Evolutionary conservation across 768 basidiomycete species (phyloP).

Genomic region (Boletus tomentosulus): DNA sequence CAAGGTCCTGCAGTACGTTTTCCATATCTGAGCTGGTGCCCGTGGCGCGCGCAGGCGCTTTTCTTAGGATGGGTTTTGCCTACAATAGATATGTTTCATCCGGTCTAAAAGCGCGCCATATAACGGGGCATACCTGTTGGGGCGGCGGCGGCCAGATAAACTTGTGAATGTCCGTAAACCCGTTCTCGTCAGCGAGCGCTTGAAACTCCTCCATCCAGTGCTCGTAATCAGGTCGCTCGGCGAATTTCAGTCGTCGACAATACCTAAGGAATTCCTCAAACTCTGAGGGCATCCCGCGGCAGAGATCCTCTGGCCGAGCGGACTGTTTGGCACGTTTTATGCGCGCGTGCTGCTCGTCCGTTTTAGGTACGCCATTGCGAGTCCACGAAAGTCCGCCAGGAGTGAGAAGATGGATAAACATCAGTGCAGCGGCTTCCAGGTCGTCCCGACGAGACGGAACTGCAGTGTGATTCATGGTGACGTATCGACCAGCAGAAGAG

Average conservation of each 20-base stretch:
- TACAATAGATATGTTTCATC: constrained; percentile 8
- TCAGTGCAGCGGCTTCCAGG: constrained; percentile 69
- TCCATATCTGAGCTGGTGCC: constrained; percentile 46
- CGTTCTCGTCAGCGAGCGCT: constrained; percentile 55
- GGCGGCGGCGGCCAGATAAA: constrained; percentile 74
- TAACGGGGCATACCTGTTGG: constrained; percentile 25
- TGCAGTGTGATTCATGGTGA: constrained; percentile 31
- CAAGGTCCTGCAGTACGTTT: constrained; percentile 54
- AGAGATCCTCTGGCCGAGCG: constrained; percentile 62
- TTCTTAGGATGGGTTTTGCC: constrained; percentile 29
- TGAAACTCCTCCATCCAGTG: constrained; percentile 64
- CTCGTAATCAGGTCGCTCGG: constrained; percentile 64
- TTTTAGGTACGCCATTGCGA: constrained; percentile 74
- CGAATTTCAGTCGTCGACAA: constrained; percentile 63
- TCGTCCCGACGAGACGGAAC: constrained; percentile 79
- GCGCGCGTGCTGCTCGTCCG: constrained; percentile 55
- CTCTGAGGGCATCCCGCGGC: constrained; percentile 60
- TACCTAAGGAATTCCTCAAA: constrained; percentile 78
- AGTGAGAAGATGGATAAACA: constrained; percentile 78
- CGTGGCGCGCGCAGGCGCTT: constrained; percentile 11
- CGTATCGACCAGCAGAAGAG: constrained; percentile 11
- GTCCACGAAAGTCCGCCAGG: constrained; percentile 77
- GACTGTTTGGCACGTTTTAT: constrained; percentile 62
- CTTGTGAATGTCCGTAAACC: constrained; percentile 52
- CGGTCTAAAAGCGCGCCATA: not conserved